Base-by-base conservation (phyloP, 177 flowering plant species). In the Tripterygium wilfordii region DNA sequence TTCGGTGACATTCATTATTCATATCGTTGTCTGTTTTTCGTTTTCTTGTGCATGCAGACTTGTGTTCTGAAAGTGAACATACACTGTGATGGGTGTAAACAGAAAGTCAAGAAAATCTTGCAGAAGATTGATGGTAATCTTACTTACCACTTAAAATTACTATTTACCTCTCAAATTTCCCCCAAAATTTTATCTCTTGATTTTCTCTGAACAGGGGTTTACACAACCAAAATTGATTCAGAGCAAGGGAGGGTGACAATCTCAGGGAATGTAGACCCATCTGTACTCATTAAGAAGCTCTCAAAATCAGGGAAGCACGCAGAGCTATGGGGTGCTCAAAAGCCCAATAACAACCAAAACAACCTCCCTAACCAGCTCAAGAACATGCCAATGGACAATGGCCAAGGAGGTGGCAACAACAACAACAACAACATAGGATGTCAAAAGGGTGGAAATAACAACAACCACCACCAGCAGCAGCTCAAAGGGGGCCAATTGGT, bases 11-110 rank as follows among this genome's bases (percentile, higher is more conserved):
- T 30, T 47, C n/a, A 10, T 10, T 10, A 16, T 49, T 49, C n/a
- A 22, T 13, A 14, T 46, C 22, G 5, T 6, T 5, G 36, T 37
- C 2, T 5, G 31, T 30, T 2, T 18, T 15, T 29, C 13, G 21
- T 16, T 54, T 26, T 22, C 24, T 14, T 14, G 28, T 45, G 16
- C 39, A 36, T 36, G 40, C 83, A 92, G 98, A 92, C 96, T 53
- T 82, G 85, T 66, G 88, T 74, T 35, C 87, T 92, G 5, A 92
- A 86, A 75, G 98, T 92, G 65, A 80, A 92, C 63, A 88, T 92
- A 41, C 96, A 92, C 77, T 92, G 98, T 70, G 91, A 86, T 65
- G 98, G 91, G 30, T 92, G 98, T 48, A 86, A 84, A 82, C 79
- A 74, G 18, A 82, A 89, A 65, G 98, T 92, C 68, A 92, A 89